Evolutionary conservation across 257 asterid species (phyloP).

Genomic region (Eustoma russellianum): DNA sequence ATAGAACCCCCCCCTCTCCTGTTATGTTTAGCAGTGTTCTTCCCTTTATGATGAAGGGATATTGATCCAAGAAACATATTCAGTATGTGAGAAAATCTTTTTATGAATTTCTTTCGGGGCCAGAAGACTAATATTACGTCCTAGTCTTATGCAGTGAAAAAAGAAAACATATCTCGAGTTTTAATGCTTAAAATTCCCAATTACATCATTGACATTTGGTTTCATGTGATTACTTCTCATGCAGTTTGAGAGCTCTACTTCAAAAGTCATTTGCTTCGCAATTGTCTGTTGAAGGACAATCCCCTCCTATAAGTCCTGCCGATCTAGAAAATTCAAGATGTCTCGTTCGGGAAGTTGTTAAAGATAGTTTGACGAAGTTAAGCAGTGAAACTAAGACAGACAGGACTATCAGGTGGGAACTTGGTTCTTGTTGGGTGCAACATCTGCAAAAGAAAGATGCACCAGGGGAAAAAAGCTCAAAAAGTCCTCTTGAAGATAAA

Average conservation of each 20-base stretch:
- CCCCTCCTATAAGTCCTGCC: constrained; percentile 28
- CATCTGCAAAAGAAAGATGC: constrained; percentile 89
- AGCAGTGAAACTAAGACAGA: constrained; percentile 27
- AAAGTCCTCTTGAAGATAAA: constrained; percentile 34
- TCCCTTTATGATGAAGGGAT: too few relatives aligned
- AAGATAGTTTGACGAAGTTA: constrained; percentile 52
- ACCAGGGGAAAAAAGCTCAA: constrained; percentile 35
- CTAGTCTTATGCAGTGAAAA: neutral
- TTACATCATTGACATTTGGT: neutral
- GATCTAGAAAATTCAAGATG: constrained; percentile 39
- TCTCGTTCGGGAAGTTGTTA: constrained; percentile 49
- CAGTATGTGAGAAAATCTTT: too few relatives aligned
- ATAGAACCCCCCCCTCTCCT: too few relatives aligned
- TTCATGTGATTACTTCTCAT: constrained; percentile 13
- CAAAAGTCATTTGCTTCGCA: constrained; percentile 35
- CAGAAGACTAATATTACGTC: too few relatives aligned
- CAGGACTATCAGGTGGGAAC: constrained; percentile 88
- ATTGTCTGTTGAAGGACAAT: constrained; percentile 37
- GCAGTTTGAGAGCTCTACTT: constrained; percentile 76
- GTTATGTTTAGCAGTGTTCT: too few relatives aligned
- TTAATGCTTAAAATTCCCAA: neutral
- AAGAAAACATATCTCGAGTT: neutral
- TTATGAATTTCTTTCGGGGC: too few relatives aligned
- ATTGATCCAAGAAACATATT: too few relatives aligned
- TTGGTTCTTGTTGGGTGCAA: constrained; percentile 98